Evolutionary conservation across 2,329 filamentous ascomycete species (phyloP).

Genomic region (Ophiobolus disseminans): DNA sequence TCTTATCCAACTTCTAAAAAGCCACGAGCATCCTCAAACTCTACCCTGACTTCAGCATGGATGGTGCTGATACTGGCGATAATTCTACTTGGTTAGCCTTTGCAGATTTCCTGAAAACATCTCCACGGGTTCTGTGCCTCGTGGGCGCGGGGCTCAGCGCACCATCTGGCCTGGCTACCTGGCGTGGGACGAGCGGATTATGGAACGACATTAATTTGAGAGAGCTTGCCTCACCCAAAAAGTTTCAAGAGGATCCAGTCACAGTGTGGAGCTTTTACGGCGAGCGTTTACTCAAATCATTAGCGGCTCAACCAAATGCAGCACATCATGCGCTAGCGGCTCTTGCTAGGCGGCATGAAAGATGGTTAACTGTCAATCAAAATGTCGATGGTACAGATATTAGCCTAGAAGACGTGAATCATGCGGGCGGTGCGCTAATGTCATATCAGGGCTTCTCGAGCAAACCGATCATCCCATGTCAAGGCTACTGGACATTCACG

Average conservation of each 20-base stretch:
- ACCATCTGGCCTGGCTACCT: constrained; percentile 18
- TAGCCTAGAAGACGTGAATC: background rate
- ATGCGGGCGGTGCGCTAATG: constrained; percentile 1
- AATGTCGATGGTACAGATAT: constrained; percentile 18
- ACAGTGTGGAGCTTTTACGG: constrained; percentile 17
- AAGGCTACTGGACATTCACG: constrained; percentile 11
- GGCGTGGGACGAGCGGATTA: constrained; percentile 13
- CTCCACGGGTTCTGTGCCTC: constrained; percentile 13
- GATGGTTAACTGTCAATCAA: constrained; percentile 16
- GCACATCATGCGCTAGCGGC: constrained; percentile 15
- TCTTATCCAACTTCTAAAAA: too few relatives aligned
- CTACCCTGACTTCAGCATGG: background rate
- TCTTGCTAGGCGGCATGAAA: constrained; percentile 9
- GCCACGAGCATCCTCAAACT: too few relatives aligned
- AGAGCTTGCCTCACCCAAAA: constrained; percentile 12
- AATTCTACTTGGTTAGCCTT: background rate
- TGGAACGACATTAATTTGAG: constrained; percentile 11
- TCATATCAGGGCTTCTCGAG: constrained; percentile 16
- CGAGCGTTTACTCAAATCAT: constrained; percentile 10
- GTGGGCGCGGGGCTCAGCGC: constrained; percentile 20
- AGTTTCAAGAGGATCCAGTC: constrained; percentile 12
- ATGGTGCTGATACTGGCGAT: background rate
- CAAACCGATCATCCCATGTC: constrained; percentile 15
- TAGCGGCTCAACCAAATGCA: constrained; percentile 15
- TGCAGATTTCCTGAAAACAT: constrained; percentile 7